A percentile compares a stretch with the other conserved stretches of the same genome.
phyloP scores from a whole-genome alignment of 306 rosid species.

The Casuarina cunninghamiana region DNA sequence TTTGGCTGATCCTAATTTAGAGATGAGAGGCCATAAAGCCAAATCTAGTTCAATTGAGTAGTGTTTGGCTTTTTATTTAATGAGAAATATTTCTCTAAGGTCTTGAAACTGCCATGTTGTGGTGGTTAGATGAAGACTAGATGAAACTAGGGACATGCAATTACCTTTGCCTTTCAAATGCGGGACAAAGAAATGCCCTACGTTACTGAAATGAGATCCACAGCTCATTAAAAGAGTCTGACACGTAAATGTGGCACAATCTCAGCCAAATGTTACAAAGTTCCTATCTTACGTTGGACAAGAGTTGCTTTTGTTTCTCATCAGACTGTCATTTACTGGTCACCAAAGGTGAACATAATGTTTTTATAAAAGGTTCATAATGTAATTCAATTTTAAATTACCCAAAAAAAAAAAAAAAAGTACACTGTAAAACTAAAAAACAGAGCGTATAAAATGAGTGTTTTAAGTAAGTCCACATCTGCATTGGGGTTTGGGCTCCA shows the following conservation, averaged over 20 bases:
- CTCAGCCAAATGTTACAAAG: conserved; percentile 11
- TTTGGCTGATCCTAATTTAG: not conserved
- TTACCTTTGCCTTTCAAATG: too few species aligned
- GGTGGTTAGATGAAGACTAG: not conserved
- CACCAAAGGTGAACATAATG: not conserved
- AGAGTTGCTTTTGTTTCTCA: not conserved
- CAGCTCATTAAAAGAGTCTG: not conserved
- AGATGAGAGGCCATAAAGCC: not conserved
- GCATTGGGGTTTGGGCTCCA: not conserved
- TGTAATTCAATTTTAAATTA: too few species aligned
- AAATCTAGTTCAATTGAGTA: not conserved
- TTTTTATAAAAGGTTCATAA: not conserved
- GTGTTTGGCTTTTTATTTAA: not conserved
- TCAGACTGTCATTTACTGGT: not conserved
- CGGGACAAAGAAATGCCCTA: too few species aligned
- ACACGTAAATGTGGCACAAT: not conserved
- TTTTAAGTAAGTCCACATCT: not conserved
- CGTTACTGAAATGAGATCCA: not conserved
- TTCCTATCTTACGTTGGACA: conserved; percentile 6
- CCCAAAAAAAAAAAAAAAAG: too few species aligned
- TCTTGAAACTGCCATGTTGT: not conserved
- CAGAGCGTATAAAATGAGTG: too few species aligned
- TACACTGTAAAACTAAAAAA: too few species aligned
- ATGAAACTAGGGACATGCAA: not conserved
- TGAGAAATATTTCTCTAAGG: not conserved